Evolutionary conservation across 352 stramenopile genomes (phyloP), one percentile per base, ranked within the genome.

Genomic region (Phytophthora pini): DNA sequence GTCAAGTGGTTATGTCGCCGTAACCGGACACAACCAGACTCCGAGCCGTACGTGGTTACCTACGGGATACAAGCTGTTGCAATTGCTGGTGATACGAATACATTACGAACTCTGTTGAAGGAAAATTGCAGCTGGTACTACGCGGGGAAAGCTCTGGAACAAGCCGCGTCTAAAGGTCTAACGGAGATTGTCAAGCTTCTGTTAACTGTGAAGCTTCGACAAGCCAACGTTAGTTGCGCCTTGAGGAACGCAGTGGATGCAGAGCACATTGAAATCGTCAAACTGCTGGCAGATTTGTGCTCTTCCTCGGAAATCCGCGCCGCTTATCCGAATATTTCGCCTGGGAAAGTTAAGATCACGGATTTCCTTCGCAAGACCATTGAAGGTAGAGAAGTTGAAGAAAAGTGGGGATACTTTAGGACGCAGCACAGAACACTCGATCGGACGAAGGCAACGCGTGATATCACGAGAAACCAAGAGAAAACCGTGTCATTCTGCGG

Each of bases 51-150:
- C 24, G 47, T 60, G 22, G 20, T 70, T 31, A 70, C 61, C 0
- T 56, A 55, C 10, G 61, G 61, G 13, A 45, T 72, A n/a, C 64
- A 72, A 58, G 44, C 43, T 1, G 55, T 62, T 13, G 61, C 54
- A 17, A 24, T 24, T 49, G 38, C 46, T 29, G 61, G 54, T 17
- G 54, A 64, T 17, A 60, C 39, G 7, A 54, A n/a, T 3, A 57
- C 61, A 26, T 56, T 70, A 31, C 54, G 48, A 7, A 39, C 24
- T 45, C 29, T 65, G 20, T 43, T 70, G 13, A 47, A 48, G 10
- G 61, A 70, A 24, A 70, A 65, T 10, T 70, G 61, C 17, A 65
- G 47, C 24, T 70, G 61, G 61, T 65, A 59, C 13, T 60, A 60
- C 10, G 26, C 47, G 24, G 61, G 61, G 26, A 55, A 27, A 31